These are phyloP conservation scores for Euphrasia arctica DNA, from an alignment of 305 asterid genomes.

Conservation along the genomic window DNA sequence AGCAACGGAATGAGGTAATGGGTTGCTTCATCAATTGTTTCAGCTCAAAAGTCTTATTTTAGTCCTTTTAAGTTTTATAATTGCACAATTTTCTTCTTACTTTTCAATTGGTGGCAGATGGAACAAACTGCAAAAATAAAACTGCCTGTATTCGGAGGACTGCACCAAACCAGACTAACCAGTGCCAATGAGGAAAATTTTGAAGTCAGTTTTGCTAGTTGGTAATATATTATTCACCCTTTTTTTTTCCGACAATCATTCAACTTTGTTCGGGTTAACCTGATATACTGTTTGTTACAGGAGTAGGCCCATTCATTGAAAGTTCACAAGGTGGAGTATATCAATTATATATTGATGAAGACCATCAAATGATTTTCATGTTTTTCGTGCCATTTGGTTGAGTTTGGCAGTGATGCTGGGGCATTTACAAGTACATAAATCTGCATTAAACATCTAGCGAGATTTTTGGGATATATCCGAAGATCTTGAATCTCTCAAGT, in stretches of 20 bases:
- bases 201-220: conserved; percentile 36
- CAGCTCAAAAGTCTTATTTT: neutral
- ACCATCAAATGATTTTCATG: conserved; percentile 14
- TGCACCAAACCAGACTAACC: conserved; percentile 15
- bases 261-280: conserved; percentile 17
- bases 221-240: conserved; percentile 34
- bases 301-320: conserved; percentile 41
- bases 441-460: conserved; percentile 17
- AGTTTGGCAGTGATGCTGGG: conserved; percentile 29
- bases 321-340: conserved; percentile 15
- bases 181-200: conserved; percentile 22
- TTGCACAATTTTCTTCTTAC: conserved; percentile 19
- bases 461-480: conserved; percentile 23
- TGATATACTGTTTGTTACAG: conserved; percentile 36
- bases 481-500: conserved; percentile 18
- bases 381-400: conserved; percentile 26
- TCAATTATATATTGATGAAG: conserved; percentile 1
- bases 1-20: conserved; percentile 61
- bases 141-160: conserved; percentile 33
- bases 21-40: neutral
- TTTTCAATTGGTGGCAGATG: conserved; percentile 30
- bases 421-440: conserved; percentile 27
- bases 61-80: conserved; percentile 11
- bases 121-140: conserved; percentile 39
- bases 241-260: neutral